phyloP scores from a whole-genome alignment of 2,329 filamentous ascomycete genomes.

The Parascedosporium putredinis region DNA sequence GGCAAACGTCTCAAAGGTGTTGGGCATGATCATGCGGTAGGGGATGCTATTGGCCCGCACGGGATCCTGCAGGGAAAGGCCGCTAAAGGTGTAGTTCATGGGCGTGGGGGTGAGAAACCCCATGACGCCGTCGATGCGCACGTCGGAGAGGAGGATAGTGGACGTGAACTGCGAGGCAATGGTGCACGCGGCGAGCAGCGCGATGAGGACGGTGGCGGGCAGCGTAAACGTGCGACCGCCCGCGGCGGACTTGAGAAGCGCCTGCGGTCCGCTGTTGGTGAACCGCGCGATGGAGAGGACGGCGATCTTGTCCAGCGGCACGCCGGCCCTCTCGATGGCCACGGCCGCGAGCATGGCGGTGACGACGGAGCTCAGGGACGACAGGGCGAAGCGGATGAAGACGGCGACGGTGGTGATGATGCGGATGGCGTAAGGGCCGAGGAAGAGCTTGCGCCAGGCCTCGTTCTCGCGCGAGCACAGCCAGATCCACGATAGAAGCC shows the following conservation, averaged over 20 bases:
- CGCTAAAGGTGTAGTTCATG: not conserved
- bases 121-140: not conserved
- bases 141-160: not conserved
- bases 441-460: not conserved
- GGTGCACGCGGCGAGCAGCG: not conserved
- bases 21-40: not conserved
- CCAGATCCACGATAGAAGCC: not conserved
- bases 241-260: not conserved
- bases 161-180: not conserved
- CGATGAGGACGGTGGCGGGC: not conserved
- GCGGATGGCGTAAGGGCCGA: not conserved
- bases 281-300: not conserved
- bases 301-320: not conserved
- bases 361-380: not conserved
- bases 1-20: not conserved
- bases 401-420: not conserved
- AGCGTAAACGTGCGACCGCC: not conserved
- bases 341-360: not conserved
- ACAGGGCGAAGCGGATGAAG: not conserved
- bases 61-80: not conserved
- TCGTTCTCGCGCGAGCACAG: not conserved
- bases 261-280: not conserved
- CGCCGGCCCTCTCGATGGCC: not conserved
- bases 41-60: not conserved
- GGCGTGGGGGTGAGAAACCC: not conserved